These are phyloP conservation scores for Phytophthora megakarya DNA, from an alignment of 352 stramenopile species.

Conservation along the genomic window DNA sequence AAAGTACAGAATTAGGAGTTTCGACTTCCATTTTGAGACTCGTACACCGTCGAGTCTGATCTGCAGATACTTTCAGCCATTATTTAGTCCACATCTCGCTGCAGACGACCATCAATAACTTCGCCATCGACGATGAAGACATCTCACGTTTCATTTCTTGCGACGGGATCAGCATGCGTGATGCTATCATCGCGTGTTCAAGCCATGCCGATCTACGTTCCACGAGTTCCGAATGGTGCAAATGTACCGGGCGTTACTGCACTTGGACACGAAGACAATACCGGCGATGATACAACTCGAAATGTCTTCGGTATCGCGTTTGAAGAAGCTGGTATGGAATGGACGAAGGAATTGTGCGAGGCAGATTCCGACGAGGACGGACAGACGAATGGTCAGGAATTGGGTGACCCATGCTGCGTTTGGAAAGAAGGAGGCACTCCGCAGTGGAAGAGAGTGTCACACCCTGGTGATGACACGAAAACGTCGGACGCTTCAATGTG, in stretches of 20 bases:
- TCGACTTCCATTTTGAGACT: background rate
- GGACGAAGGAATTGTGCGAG: conserved; percentile 57
- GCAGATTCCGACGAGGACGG: conserved; percentile 79
- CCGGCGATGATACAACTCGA: conserved; percentile 17
- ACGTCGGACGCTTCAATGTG: conserved; percentile 31
- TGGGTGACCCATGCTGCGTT: conserved; percentile 79
- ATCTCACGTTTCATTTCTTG: background rate
- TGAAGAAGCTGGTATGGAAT: conserved; percentile 28
- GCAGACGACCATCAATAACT: background rate
- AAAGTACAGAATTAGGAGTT: background rate
- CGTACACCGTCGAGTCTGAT: conserved; percentile 24
- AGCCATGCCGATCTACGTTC: conserved; percentile 23
- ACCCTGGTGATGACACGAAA: conserved; percentile 29
- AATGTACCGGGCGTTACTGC: conserved; percentile 36
- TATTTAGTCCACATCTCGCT: background rate
- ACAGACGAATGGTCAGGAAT: conserved; percentile 81
- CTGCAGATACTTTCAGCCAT: background rate
- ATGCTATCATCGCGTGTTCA: background rate
- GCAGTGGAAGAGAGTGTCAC: conserved; percentile 30
- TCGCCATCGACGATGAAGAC: background rate
- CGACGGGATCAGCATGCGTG: background rate
- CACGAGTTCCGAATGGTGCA: conserved; percentile 35
- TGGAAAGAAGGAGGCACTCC: conserved; percentile 39
- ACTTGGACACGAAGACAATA: conserved; percentile 39
- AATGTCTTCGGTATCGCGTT: conserved; percentile 61